Conservation (phyloP, 495 filamentous ascomycete genomes). For the Podospora anserina region DNA sequence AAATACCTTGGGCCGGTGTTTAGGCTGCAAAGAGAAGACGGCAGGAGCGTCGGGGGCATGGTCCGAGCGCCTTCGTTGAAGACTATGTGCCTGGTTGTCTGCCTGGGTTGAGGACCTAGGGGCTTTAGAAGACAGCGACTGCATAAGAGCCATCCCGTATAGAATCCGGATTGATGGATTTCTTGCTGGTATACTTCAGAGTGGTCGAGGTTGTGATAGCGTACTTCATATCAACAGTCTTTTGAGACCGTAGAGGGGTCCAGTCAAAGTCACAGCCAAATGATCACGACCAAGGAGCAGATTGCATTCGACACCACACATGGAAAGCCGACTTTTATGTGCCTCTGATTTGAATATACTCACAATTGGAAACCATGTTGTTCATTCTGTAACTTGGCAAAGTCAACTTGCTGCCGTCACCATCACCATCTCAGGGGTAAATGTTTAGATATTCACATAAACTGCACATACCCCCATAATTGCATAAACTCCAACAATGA, state of each 20-base stretch:
- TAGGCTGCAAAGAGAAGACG: not conserved
- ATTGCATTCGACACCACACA: not conserved
- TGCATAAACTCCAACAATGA: not conserved
- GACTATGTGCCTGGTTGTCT: not conserved
- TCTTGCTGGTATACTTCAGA: not conserved
- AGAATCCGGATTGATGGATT: too few relatives aligned
- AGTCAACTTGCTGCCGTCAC: not conserved
- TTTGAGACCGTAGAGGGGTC: not conserved
- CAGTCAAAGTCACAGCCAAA: too few relatives aligned
- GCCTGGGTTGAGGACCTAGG: too few relatives aligned
- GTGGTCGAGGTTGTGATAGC: not conserved
- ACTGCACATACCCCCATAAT: not conserved
- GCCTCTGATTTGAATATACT: not conserved
- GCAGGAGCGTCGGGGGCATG: not conserved
- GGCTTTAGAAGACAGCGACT: not conserved
- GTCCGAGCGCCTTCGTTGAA: not conserved
- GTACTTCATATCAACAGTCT: not conserved
- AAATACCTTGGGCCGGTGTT: not conserved
- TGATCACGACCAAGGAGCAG: not conserved
- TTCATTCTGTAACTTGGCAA: not conserved
- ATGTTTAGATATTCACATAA: slow-evolving; percentile 5
- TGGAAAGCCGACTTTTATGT: not conserved
- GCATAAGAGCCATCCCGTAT: too few relatives aligned
- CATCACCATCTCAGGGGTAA: not conserved
- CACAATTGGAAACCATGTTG: not conserved